Base-by-base conservation (phyloP, 208 protist species). In the Lotmaria passim region DNA sequence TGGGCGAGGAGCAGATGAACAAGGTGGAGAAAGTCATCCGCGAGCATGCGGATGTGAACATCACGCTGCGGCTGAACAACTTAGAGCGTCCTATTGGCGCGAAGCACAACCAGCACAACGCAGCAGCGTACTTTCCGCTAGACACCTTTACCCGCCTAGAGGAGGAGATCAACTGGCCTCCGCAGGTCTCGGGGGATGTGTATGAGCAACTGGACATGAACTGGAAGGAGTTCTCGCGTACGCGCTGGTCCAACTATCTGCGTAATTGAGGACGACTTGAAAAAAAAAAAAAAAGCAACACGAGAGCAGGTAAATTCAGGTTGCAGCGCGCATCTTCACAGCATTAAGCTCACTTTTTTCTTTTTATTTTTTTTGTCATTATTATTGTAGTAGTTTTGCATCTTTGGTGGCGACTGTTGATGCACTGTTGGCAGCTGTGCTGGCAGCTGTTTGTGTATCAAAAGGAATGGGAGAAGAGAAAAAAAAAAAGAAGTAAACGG, bases 221-320 rank as follows among this genome's bases (percentile, higher is more conserved):
- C 73, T 96, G 91, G 91, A 96, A 96, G 75, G 91, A 96, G 75
- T 96, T 96, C 70, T 93, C 91, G 7, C 89, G 91, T 11, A 96
- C 91, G 21, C 80, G 91, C 23, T 96, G 91, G 91, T 95, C 91
- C 0, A 94, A 89, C 62, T 96, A 83, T 55, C 77, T 96, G 46
- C 80, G 91, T 28, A 93, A 83, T 43, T 94, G 15, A 51, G n/a
- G 30, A 38, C 2, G 26, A 33, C 23, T 3, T 28, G 21, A 3
- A 28, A 5, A 30, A 8, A 21, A 11, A 12, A 48, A 30, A 3
- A 28, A 5, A 30, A 8, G 46, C 8, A 12, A 48, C 7, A 5
- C 6, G 5, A 23, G 46, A 51, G 11, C 7, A n/a, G 7, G 12
- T 31, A 8, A 10, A 21, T 7, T 2, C 50, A 19, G 21, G 31